Evolutionary conservation across 1,139 yeast species (phyloP).

Genomic region (Geotrichum australiense): DNA sequence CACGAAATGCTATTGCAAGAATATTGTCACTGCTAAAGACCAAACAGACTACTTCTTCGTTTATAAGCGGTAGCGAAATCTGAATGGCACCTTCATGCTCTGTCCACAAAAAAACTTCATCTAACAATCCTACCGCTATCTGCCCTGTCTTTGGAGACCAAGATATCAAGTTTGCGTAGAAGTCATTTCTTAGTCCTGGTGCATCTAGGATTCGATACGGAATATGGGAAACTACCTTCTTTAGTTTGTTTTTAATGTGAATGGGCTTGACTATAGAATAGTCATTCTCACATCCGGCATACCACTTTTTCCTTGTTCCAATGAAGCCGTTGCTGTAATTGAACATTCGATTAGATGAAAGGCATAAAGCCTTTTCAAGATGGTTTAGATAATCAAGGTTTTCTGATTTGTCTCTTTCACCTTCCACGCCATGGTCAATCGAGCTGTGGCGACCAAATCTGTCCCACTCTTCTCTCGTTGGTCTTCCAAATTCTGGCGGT

Average conservation of each 20-base stretch:
- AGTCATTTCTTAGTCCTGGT: constrained; percentile 71
- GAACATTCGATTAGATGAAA: constrained; percentile 10
- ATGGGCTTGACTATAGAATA: constrained; percentile 2
- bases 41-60: constrained; percentile 47
- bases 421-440: constrained; percentile 9
- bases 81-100: constrained; percentile 41
- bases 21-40: constrained; percentile 38
- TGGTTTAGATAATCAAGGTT: constrained; percentile 1
- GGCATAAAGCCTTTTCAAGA: constrained; percentile 11
- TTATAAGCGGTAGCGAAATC: constrained; percentile 19
- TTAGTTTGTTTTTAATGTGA: constrained; percentile 1
- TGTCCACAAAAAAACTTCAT: constrained; percentile 61
- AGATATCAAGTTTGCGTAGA: constrained; percentile 67
- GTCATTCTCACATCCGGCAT: constrained; percentile 11
- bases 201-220: constrained; percentile 60
- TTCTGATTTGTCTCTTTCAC: constrained; percentile 5
- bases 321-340: constrained; percentile 4
- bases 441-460: neutral
- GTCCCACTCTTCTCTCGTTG: constrained; percentile 2
- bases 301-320: constrained; percentile 1
- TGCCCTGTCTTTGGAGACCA: constrained; percentile 52
- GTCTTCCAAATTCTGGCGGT: constrained; percentile 1
- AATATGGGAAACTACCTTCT: constrained; percentile 14
- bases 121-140: constrained; percentile 65
- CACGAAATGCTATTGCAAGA: constrained; percentile 54